Percentiles rank a stretch among this genome's conserved stretches.
Conservation (phyloP, 306 rosid genomes). For the peach (Prunus persica) region DNA sequence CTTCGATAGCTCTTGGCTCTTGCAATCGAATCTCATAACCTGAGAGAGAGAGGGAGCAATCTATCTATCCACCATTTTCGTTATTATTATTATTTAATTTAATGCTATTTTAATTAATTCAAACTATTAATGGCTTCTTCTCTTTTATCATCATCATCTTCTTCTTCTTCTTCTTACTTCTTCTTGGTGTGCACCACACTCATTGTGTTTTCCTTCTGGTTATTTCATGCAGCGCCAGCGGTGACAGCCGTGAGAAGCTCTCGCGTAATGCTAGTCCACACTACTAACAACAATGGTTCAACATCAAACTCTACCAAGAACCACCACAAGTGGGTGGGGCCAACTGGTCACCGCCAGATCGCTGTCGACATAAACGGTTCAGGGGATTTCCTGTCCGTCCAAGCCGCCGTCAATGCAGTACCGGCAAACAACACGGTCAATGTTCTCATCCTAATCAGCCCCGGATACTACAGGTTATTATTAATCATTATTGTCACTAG, state of each 20-base stretch:
- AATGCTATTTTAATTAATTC: slow-evolving; percentile 16
- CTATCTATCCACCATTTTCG: background rate
- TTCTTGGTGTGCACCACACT: slow-evolving; percentile 1
- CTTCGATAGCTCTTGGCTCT: background rate
- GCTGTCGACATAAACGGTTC: slow-evolving; percentile 58
- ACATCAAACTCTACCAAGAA: slow-evolving; percentile 9
- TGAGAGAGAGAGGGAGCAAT: background rate
- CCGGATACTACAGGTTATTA: slow-evolving; percentile 69
- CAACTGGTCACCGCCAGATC: slow-evolving; percentile 55
- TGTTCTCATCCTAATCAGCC: slow-evolving; percentile 54
- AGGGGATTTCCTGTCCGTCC: slow-evolving; percentile 60
- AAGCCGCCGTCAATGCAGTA: slow-evolving; percentile 68
- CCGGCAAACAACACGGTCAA: slow-evolving; percentile 56
- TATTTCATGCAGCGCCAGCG: slow-evolving; percentile 17
- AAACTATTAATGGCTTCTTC: slow-evolving; percentile 29
- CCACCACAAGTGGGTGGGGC: slow-evolving; percentile 59
- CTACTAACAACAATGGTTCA: background rate
- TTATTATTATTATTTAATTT: background rate
- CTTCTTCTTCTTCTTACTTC: background rate
- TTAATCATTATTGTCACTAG: background rate
- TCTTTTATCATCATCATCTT: background rate
- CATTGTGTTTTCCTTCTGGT: slow-evolving; percentile 2
- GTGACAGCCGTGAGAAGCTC: background rate
- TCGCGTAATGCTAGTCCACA: background rate
- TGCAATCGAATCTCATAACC: background rate